Base-by-base conservation (phyloP, 345 rosid species). In the Microthlaspi erraticum region DNA sequence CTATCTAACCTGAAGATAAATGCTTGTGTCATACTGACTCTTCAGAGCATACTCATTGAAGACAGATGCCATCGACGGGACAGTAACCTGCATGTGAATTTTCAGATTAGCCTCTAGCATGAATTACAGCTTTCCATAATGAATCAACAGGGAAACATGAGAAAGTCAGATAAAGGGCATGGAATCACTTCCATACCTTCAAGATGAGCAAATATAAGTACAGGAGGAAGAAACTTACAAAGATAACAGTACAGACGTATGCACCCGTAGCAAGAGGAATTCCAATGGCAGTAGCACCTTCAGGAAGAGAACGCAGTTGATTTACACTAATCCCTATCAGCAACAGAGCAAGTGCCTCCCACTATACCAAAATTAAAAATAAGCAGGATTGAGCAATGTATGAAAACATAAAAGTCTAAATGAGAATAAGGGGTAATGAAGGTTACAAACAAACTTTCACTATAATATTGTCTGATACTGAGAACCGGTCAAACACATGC, bases 1-100 rank as follows among this genome's bases (percentile, higher is more conserved):
- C 53, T 55, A 61, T 59, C 72, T 80, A 66, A 91, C 98, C 98
- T 93, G 98, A 77, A 93, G 97, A 76, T 93, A 93, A 42, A 93
- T 93, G 83, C 98, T 93, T 18, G 98, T 93, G 58, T 93, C 98
- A 66, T 86, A 93, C 64, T 93, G 97, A 75, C 97, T 93, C 88
- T 93, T 93, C 69, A 93, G 71, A 76, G 98, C 98, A 81, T 93
- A 93, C 78, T 93, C 98, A 66, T 93, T 93, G 86, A 70, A 93
- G 73, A 93, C 98, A 45, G 98, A 93, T 45, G 98, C 98, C 90
- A 93, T 42, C 9, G 98, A 91, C 52, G 98, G 98, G 57, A 93
- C 89, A 32, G 96, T 93, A n/a, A 93, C 83, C 98, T 93, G 84
- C 41, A 79, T 26, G 59, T 31, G 13, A 73, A 64, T 48, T 69